These are phyloP conservation scores for Zymoseptoria brevis DNA, from an alignment of 2,329 filamentous ascomycete genomes.

Conservation along the genomic window DNA sequence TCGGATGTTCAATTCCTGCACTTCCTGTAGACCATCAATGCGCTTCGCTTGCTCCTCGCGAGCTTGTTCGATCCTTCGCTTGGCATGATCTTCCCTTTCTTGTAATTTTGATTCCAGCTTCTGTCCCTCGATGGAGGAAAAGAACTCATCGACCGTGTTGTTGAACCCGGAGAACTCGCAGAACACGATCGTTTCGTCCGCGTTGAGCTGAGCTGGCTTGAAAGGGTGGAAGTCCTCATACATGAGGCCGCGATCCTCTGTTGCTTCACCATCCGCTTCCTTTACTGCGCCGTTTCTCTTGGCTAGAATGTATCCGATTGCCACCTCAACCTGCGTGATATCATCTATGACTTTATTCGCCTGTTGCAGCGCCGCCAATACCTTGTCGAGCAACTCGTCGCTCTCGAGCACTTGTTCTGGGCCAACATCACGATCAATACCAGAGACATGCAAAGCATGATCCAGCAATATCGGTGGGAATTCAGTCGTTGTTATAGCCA, in stretches of 20 bases:
- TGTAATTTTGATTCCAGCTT: constrained; percentile 75
- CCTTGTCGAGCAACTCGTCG: constrained; percentile 54
- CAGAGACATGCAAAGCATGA: constrained; percentile 64
- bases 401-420: constrained; percentile 63
- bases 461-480: constrained; percentile 82
- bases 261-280: constrained; percentile 21
- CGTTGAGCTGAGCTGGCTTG: constrained; percentile 68
- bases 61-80: constrained; percentile 77
- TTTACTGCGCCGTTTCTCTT: constrained; percentile 40
- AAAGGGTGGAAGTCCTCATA: constrained; percentile 98
- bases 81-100: constrained; percentile 74
- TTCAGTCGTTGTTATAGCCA: constrained; percentile 80
- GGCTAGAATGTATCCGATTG: constrained; percentile 83
- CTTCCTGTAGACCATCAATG: constrained; percentile 72
- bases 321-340: constrained; percentile 56
- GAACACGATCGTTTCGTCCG: constrained; percentile 57
- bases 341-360: constrained; percentile 62
- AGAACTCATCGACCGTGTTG: constrained; percentile 91
- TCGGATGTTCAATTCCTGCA: constrained; percentile 72
- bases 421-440: constrained; percentile 61
- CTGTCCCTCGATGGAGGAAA: constrained; percentile 91
- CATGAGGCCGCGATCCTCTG: constrained; percentile 44
- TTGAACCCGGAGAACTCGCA: constrained; percentile 81
- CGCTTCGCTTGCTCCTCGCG: constrained; percentile 75
- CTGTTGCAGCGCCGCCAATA: constrained; percentile 61